A percentile compares a stretch with the other conserved stretches of the same genome.
Conservation (phyloP, 495 filamentous ascomycete genomes). For the Talaromyces liani region DNA sequence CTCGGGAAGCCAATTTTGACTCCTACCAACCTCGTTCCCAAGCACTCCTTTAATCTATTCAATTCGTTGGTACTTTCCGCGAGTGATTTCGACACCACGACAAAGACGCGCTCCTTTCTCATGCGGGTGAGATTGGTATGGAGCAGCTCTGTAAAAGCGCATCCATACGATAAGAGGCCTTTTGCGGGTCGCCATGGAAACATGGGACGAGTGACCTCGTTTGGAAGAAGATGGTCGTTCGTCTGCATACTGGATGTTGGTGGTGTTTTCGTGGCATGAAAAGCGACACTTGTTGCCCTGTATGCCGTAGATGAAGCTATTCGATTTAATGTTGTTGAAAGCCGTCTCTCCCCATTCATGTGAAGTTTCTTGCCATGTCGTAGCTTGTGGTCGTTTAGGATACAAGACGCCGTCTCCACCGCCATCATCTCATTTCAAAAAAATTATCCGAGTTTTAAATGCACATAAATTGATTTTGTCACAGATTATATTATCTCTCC, state of each 20-base stretch:
- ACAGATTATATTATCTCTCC: no score
- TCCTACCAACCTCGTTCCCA: slow-evolving; percentile 1
- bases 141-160: slow-evolving; percentile 3
- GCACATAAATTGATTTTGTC: no score
- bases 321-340: not conserved
- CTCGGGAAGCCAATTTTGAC: slow-evolving; percentile 1
- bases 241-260: not conserved
- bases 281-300: not conserved
- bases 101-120: slow-evolving; percentile 3
- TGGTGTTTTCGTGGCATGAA: not conserved
- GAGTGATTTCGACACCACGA: slow-evolving; percentile 3
- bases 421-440: no score
- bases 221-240: not conserved
- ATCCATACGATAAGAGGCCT: slow-evolving; percentile 5
- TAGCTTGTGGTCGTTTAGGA: not conserved
- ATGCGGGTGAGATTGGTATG: not conserved
- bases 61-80: slow-evolving; percentile 3
- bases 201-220: slow-evolving; percentile 7
- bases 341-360: not conserved
- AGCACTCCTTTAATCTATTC: slow-evolving; percentile 4
- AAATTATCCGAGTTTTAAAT: no score
- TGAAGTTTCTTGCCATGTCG: not conserved
- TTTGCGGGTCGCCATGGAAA: slow-evolving; percentile 6
- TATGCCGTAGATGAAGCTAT: not conserved
- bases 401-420: slow-evolving; percentile 1